Evolutionary conservation across 345 rosid genomes (phyloP).

Genomic region (Microcos paniculata): DNA sequence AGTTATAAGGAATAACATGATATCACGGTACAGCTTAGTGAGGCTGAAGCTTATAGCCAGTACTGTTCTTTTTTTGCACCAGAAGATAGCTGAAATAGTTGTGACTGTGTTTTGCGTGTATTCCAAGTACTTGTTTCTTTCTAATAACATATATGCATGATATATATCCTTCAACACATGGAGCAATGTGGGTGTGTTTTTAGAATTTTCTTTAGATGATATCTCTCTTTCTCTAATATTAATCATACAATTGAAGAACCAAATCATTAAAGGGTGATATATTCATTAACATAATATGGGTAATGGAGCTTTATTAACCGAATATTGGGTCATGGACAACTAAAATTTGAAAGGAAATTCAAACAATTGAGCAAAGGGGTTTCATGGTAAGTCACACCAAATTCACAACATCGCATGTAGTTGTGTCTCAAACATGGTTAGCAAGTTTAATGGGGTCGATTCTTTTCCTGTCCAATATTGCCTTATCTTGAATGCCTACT

Average conservation of each 20-base stretch:
- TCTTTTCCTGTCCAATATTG: too few relatives aligned
- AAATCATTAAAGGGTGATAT: conserved; percentile 1
- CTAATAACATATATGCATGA: neutral
- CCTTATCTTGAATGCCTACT: too few relatives aligned
- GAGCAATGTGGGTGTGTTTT: conserved; percentile 5
- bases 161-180: neutral
- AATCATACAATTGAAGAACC: conserved; percentile 13
- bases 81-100: neutral
- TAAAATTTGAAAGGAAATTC: neutral
- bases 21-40: neutral
- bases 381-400: neutral
- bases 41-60: neutral
- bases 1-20: neutral
- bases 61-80: neutral
- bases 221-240: neutral
- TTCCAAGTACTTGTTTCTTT: too few relatives aligned
- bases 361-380: too few relatives aligned
- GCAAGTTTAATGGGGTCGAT: neutral
- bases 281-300: neutral
- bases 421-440: neutral
- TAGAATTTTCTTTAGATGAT: neutral
- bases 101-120: neutral
- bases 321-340: neutral
- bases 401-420: neutral
- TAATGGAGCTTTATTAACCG: neutral